phyloP scores from a whole-genome alignment of 139 green algal species.

The Parachlorella kessleri region DNA sequence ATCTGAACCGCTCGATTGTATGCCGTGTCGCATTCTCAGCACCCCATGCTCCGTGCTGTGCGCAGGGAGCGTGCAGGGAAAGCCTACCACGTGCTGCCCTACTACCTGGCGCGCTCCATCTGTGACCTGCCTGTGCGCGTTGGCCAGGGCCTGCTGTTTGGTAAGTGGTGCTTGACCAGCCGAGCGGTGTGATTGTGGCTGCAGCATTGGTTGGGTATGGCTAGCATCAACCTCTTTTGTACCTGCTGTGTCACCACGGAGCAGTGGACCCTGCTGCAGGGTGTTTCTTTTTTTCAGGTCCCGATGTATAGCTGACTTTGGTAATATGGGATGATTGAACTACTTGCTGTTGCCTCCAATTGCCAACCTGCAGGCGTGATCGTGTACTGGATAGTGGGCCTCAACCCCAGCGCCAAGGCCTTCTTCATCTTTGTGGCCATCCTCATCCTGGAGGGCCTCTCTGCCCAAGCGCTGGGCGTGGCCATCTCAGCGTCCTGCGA shows the following conservation, averaged over 20 bases:
- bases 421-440: slow-evolving; percentile 59
- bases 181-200: too few relatives aligned
- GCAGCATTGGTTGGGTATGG: too few relatives aligned
- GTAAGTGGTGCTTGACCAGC: not conserved
- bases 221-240: too few relatives aligned
- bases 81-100: slow-evolving; percentile 47
- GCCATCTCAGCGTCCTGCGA: slow-evolving; percentile 12
- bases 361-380: not conserved
- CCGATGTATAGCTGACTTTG: too few relatives aligned
- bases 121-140: slow-evolving; percentile 50
- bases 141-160: slow-evolving; percentile 37
- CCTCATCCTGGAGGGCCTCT: slow-evolving; percentile 36
- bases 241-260: too few relatives aligned
- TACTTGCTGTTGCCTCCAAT: too few relatives aligned
- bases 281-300: too few relatives aligned
- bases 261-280: too few relatives aligned
- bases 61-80: slow-evolving; percentile 49
- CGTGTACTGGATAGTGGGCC: slow-evolving; percentile 32
- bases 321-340: too few relatives aligned
- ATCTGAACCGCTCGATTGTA: too few relatives aligned
- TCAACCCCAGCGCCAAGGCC: slow-evolving; percentile 40
- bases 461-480: slow-evolving; percentile 26
- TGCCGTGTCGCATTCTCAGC: too few relatives aligned
- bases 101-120: slow-evolving; percentile 52
- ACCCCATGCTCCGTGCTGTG: slow-evolving; percentile 3